Base-by-base conservation (phyloP, 2,329 filamentous ascomycete species). In the Westerdykella sp. region DNA sequence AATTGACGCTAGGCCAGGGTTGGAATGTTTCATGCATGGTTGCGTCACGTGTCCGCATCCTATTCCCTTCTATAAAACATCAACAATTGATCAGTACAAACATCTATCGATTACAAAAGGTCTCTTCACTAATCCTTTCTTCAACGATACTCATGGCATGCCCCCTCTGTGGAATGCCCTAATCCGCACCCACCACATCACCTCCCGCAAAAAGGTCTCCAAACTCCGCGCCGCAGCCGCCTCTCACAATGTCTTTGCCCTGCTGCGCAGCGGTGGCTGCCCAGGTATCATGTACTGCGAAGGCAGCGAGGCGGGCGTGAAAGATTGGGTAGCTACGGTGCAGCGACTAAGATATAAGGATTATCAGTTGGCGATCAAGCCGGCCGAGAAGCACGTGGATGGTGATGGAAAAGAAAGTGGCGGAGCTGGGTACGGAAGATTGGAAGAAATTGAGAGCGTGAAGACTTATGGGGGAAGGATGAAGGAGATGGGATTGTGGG, bases 201-300 rank as follows among this genome's bases (percentile, higher is more conserved):
- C 84, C 4, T 88, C 83, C 0, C 81, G 84, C 50, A 88, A 87
- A 61, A 90, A 90, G 59, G 74, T 83, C 36, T 69, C 73, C 21
- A 73, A 73, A 43, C 73, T 90, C 16, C 78, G 73, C 40, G 83
- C 84, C 62, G 80, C 81, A 2, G 80, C 83, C 6, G 73, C 77
- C 25, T 71, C 76, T 37, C 71, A 78, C 51, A 69, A 80, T 43
- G 76, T 82, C 40, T 83, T 78, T 50, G 78, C 84, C 1, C 69
- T 89, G 3, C 69, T 87, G 1, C 77, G 84, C 21, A 81, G 76
- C 48, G 84, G 85, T 10, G 79, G 81, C 2, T 77, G 76, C 18
- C 85, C 85, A 0, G 85, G 85, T 1, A 81, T 90, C 52, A 89
- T 90, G 85, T 87, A 88, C 58, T 84, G 83, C 39, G 82, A 87